phyloP scores from a whole-genome alignment of 768 basidiomycete genomes.

The Hypholoma fasciculare region DNA sequence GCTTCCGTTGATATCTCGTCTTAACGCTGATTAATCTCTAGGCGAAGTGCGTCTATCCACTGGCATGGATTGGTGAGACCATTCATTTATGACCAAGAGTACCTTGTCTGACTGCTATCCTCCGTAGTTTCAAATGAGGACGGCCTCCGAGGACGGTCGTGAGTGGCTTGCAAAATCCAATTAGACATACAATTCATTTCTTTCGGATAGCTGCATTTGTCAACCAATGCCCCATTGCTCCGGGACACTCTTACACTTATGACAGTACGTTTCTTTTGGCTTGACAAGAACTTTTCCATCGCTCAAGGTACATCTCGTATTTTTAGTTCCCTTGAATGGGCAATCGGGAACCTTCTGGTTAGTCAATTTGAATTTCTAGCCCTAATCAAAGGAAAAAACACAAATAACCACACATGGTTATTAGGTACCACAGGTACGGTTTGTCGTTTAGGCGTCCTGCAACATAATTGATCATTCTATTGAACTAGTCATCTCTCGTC shows the following conservation, averaged over 20 bases:
- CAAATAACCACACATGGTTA: background rate
- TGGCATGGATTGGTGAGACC: conserved; percentile 32
- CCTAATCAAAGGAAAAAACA: background rate
- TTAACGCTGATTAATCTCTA: conserved; percentile 3
- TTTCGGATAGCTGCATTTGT: conserved; percentile 25
- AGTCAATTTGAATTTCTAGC: background rate
- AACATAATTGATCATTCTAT: too few relatives aligned
- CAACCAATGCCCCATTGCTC: conserved; percentile 30
- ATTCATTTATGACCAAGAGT: background rate
- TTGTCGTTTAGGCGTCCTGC: too few relatives aligned
- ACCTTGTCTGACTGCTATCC: background rate
- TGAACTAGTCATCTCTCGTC: conserved; percentile 17
- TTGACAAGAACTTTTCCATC: too few relatives aligned
- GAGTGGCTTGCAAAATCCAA: background rate
- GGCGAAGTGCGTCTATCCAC: conserved; percentile 30
- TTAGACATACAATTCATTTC: conserved; percentile 16
- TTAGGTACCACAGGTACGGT: conserved; percentile 15
- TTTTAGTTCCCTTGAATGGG: conserved; percentile 17
- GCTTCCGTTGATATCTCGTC: background rate
- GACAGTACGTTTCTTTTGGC: conserved; percentile 6
- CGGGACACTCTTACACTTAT: conserved; percentile 27
- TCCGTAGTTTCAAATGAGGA: conserved; percentile 38
- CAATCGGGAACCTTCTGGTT: conserved; percentile 37
- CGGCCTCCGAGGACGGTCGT: conserved; percentile 47
- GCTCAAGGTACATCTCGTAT: background rate